These are phyloP conservation scores for Globisporangium yorkense DNA, from an alignment of 352 stramenopile genomes.

Conservation along the genomic window DNA sequence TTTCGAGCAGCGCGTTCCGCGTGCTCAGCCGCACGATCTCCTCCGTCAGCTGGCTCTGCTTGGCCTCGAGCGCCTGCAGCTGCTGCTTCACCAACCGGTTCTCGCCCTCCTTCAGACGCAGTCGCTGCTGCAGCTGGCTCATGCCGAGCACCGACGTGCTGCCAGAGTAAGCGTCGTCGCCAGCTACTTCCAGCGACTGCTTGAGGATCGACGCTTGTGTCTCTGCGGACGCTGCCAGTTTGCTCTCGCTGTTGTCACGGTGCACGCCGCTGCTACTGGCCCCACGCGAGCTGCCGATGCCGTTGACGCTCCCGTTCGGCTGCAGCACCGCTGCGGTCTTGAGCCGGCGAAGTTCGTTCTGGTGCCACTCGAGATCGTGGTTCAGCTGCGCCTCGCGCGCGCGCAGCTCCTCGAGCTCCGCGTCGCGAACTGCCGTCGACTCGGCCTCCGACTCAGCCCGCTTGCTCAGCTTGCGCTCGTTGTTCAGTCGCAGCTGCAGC, in stretches of 20 bases:
- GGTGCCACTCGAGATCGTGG: constrained; percentile 57
- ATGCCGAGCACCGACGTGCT: constrained; percentile 63
- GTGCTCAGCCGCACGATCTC: constrained; percentile 71
- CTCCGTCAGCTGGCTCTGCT: constrained; percentile 63
- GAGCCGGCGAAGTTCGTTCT: constrained; percentile 46
- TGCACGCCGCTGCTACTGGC: background rate
- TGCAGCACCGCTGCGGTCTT: constrained; percentile 15
- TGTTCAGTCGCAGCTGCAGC: constrained; percentile 25
- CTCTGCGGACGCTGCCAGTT: constrained; percentile 12
- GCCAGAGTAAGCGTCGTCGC: constrained; percentile 20
- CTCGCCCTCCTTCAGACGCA: constrained; percentile 70
- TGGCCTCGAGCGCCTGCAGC: constrained; percentile 47
- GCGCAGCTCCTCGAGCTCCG: constrained; percentile 36
- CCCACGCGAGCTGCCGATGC: background rate
- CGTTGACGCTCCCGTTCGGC: background rate
- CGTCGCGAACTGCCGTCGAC: constrained; percentile 5
- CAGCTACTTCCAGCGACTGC: constrained; percentile 35
- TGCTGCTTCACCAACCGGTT: constrained; percentile 73
- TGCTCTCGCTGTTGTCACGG: constrained; percentile 13
- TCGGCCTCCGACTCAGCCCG: constrained; percentile 8
- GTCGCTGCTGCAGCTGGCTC: constrained; percentile 66
- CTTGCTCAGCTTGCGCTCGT: constrained; percentile 6
- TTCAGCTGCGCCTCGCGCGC: constrained; percentile 39
- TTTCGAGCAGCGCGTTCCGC: constrained; percentile 68
- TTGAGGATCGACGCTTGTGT: constrained; percentile 61